Conservation (phyloP, 371 early-diverging fungal species). For the Mortierella sp. region DNA sequence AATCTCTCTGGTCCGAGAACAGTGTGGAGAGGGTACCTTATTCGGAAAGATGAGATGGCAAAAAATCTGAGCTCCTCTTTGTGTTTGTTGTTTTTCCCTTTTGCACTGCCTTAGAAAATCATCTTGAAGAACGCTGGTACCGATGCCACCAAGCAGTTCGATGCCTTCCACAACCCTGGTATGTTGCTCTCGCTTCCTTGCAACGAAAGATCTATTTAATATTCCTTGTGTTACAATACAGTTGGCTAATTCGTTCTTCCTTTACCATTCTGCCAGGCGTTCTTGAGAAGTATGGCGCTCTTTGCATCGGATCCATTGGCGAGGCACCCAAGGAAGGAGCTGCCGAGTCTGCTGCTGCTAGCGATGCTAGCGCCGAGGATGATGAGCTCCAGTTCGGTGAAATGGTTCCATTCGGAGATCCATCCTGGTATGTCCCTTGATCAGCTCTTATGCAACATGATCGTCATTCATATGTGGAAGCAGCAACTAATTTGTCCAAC, state of each 20-base stretch:
- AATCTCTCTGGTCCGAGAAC: too few relatives aligned
- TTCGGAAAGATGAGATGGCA: not conserved
- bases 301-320: conserved; percentile 71
- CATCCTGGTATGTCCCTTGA: conserved; percentile 60
- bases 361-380: conserved; percentile 20
- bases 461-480: not conserved
- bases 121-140: conserved; percentile 84
- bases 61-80: not conserved
- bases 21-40: not conserved
- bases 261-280: conserved; percentile 41
- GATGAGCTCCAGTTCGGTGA: conserved; percentile 72
- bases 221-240: not conserved
- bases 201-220: not conserved
- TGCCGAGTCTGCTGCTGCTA: conserved; percentile 30
- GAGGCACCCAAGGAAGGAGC: conserved; percentile 45
- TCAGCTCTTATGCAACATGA: too few relatives aligned
- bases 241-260: too few relatives aligned
- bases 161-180: conserved; percentile 79
- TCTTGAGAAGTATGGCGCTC: conserved; percentile 68
- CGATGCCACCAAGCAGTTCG: conserved; percentile 91
- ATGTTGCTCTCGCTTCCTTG: not conserved
- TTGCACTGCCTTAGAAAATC: conserved; percentile 66
- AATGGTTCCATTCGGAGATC: conserved; percentile 85
- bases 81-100: too few relatives aligned
- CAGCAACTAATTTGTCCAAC: too few relatives aligned